A percentile compares a stretch with the other conserved stretches of the same genome.
Conservation (phyloP, 768 basidiomycete species). For the Mycena belliarum region DNA sequence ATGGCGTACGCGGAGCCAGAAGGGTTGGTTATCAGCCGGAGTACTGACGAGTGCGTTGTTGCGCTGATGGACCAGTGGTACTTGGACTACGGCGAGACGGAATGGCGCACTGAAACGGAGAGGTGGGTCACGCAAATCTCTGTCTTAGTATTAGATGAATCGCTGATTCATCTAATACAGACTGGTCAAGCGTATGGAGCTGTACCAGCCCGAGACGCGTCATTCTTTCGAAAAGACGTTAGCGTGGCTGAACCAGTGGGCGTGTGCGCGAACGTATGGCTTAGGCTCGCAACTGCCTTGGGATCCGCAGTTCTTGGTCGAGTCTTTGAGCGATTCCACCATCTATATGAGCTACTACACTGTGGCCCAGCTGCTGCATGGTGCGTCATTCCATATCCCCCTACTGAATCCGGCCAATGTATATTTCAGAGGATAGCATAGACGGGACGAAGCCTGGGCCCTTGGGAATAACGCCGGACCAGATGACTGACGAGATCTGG, state of each 20-base stretch:
- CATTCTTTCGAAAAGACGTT: slow-evolving; percentile 90
- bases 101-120: slow-evolving; percentile 87
- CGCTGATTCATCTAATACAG: slow-evolving; percentile 44
- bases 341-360: slow-evolving; percentile 99
- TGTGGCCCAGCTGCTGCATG: slow-evolving; percentile 86
- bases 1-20: slow-evolving; percentile 97
- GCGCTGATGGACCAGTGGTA: slow-evolving; percentile 99
- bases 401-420: neutral
- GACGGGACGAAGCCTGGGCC: slow-evolving; percentile 81
- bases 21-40: slow-evolving; percentile 83
- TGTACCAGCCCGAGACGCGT: slow-evolving; percentile 88
- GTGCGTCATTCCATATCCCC: slow-evolving; percentile 41
- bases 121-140: slow-evolving; percentile 48
- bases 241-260: slow-evolving; percentile 98
- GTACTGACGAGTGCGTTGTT: slow-evolving; percentile 96
- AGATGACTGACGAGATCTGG: slow-evolving; percentile 98
- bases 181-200: slow-evolving; percentile 82
- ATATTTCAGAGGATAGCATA: slow-evolving; percentile 58
- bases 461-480: slow-evolving; percentile 81
- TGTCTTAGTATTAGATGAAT: slow-evolving; percentile 9
- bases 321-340: slow-evolving; percentile 95
- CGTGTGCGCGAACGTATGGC: slow-evolving; percentile 97
- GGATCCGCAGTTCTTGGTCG: slow-evolving; percentile 96
- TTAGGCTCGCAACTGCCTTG: slow-evolving; percentile 94
- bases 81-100: slow-evolving; percentile 89